A percentile compares a stretch with the other conserved stretches of the same genome.
Conservation (phyloP, 305 asterid genomes). For the Petunia hybrid region DNA sequence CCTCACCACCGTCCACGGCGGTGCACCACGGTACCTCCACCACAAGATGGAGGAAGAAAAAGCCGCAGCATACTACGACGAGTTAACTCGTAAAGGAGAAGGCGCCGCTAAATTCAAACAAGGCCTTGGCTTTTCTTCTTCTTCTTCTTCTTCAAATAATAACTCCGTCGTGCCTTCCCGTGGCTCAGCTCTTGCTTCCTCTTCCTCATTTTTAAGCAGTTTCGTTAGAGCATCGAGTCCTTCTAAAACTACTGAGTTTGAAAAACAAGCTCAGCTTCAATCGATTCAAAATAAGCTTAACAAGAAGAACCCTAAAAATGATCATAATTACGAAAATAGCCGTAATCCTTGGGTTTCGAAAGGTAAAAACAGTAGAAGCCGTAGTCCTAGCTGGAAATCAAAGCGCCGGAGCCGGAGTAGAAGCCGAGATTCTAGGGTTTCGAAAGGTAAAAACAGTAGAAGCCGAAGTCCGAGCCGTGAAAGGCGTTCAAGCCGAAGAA, state of each 20-base stretch:
- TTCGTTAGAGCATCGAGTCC: slow-evolving; percentile 86
- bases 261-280: slow-evolving; percentile 66
- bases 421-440: slow-evolving; percentile 32
- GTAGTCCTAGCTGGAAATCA: slow-evolving; percentile 44
- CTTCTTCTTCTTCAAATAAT: slow-evolving; percentile 44
- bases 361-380: slow-evolving; percentile 36
- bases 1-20: background rate
- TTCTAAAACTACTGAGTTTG: slow-evolving; percentile 54
- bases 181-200: slow-evolving; percentile 71
- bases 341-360: slow-evolving; percentile 32
- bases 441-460: slow-evolving; percentile 32
- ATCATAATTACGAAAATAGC: slow-evolving; percentile 22
- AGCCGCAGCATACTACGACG: slow-evolving; percentile 90
- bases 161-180: slow-evolving; percentile 51
- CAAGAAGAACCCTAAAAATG: slow-evolving; percentile 53
- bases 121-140: slow-evolving; percentile 81
- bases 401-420: slow-evolving; percentile 49
- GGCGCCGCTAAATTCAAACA: slow-evolving; percentile 93
- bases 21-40: slow-evolving; percentile 2
- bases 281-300: slow-evolving; percentile 70
- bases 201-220: slow-evolving; percentile 65
- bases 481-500: slow-evolving; percentile 38
- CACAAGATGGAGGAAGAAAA: slow-evolving; percentile 81
- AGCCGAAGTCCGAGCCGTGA: slow-evolving; percentile 45
- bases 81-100: slow-evolving; percentile 79